Base-by-base conservation (phyloP, 768 basidiomycete genomes). In the Amanita jacksonii region DNA sequence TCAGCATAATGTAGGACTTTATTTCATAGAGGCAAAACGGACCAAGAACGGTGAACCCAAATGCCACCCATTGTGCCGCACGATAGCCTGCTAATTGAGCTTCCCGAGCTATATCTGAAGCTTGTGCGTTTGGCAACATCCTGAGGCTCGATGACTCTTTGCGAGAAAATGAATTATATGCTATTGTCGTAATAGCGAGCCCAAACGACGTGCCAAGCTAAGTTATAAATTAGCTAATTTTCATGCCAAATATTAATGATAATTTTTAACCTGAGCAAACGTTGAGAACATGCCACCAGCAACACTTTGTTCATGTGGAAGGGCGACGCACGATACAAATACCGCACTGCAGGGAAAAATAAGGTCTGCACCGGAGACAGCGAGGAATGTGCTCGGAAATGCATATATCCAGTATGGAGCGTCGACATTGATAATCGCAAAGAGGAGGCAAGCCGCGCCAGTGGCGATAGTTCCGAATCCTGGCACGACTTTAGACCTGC, bases 201-300 rank as follows among this genome's bases (percentile, higher is more conserved):
- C 68, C 33, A 55, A 45, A 46, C 15, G 47, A 51, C 38, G 50
- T 28, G 47, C 28, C 13, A 31, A 34, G 15, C 38, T 39, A 27
- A 12, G 12, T 4, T 8, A 22, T 13, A n/a, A 10, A 22, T 38
- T 15, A 27, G 22, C 18, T 13, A n/a, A 16, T n/a, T 4, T 10
- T 5, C 4, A 20, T 13, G 25, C 18, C 22, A 12, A 10, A 38
- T n/a, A n/a, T n/a, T n/a, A n/a, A n/a, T n/a, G 19, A 5, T n/a
- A n/a, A 13, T 3, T 15, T 15, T 62, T 43, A 42, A 77, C 80
- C 65, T 84, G 81, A 3, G 73, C 80, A 72, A 88, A 77, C 0
- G 86, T 86, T 55, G 84, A 81, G 59, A 88, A 87, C n/a, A 88
- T 48, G 8, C 76, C 86, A 3, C 83, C 86, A 4, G 79, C 77